Base-by-base conservation (phyloP, 2,329 filamentous ascomycete genomes). In the Alternaria incomplexa region DNA sequence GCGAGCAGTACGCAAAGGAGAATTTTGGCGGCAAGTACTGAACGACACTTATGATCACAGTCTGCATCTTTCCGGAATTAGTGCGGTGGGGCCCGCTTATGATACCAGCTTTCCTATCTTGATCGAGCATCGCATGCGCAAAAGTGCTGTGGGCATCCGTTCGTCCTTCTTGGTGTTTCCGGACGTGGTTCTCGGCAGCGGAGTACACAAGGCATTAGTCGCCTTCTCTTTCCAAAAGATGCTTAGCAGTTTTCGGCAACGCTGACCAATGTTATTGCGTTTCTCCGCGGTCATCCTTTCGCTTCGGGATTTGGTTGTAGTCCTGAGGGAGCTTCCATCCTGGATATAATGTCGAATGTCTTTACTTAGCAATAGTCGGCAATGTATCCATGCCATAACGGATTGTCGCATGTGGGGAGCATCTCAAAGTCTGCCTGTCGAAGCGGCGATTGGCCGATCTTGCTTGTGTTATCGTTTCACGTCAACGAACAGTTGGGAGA, bases 1-100 rank as follows among this genome's bases (percentile, higher is more conserved):
- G 91, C 82, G 91, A 93, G 77, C 94, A 97, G 81, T 97, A 97
- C 80, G 95, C 95, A 61, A 97, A 97, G 81, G 95, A 98, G 80
- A 92, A 98, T 81, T 97, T 97, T 75, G 88, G 88, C 71, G 89
- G 82, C 51, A 82, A 78, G 65, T 71, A 77, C 65, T 82, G 81
- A 79, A 64, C 50, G 58, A 58, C 55, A 60, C 82, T 82, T 78
- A 72, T 77, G 76, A 73, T 78, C 81, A 79, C 78, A 83, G 64
- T 66, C 67, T 77, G 75, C 75, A 73, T 76, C 65, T 72, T 76
- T 69, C 71, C 73, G 67, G 67, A 61, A 75, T 73, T 75, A 75
- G 73, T 74, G 71, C 69, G 58, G 68, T 64, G 66, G 66, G 55
- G 48, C 25, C 73, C 66, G 65, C 70, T 71, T 72, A 75, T 76